Evolutionary conservation across 2,329 filamentous ascomycete species (phyloP).

Genomic region (Penicillium vulpinum): DNA sequence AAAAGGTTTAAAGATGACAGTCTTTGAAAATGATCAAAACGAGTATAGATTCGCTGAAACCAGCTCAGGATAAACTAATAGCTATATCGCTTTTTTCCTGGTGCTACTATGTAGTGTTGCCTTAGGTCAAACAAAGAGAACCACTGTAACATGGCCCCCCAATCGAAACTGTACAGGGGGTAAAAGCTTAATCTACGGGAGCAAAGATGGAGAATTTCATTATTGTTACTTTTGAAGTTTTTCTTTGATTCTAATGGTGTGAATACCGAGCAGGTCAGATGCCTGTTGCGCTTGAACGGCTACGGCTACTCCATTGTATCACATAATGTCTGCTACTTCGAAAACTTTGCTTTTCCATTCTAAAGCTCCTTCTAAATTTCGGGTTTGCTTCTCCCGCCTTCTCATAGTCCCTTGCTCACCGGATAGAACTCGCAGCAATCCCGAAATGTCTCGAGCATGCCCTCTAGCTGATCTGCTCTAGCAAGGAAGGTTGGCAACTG

Average conservation of each 20-base stretch:
- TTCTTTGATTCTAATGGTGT: no score
- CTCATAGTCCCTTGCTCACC: background rate
- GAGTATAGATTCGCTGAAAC: background rate
- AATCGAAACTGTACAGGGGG: background rate
- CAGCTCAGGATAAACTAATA: background rate
- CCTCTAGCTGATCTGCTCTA: background rate
- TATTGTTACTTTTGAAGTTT: background rate
- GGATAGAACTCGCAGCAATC: no score
- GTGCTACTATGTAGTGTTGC: background rate
- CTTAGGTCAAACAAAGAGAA: background rate
- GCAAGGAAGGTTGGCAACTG: background rate
- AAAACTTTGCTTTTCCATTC: background rate
- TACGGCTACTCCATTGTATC: no score
- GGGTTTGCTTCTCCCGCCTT: no score
- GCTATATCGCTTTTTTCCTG: background rate
- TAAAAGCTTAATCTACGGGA: background rate
- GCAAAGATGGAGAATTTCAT: background rate
- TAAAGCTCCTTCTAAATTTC: no score
- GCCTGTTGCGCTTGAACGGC: background rate
- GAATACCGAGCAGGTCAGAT: background rate
- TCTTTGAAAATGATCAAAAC: background rate
- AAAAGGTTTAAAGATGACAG: no score
- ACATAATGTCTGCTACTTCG: background rate
- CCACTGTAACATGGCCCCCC: background rate
- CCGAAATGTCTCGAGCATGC: background rate